These are phyloP conservation scores for Chlorella sp. DNA, from an alignment of 139 green algal species.

Conservation along the genomic window DNA sequence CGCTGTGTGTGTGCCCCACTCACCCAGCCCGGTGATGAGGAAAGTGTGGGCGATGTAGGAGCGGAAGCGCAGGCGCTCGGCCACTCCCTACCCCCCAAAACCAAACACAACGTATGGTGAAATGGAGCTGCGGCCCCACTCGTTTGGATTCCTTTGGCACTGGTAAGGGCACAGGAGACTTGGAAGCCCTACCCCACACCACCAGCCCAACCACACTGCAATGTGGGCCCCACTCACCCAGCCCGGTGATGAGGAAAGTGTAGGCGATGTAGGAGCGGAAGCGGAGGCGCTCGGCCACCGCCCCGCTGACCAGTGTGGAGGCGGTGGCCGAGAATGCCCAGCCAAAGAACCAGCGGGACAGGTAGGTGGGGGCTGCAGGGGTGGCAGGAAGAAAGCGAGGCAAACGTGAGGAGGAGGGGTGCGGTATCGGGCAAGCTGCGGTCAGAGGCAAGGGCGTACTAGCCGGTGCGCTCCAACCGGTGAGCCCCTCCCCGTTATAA, in stretches of 20 bases:
- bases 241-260: constrained; percentile 55
- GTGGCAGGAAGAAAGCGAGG: no score
- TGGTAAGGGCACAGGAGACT: no score
- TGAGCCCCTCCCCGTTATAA: no score
- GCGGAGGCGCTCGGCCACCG: constrained; percentile 47
- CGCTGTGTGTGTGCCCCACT: not conserved
- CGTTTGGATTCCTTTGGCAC: no score
- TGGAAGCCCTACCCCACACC: no score
- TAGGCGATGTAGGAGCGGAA: constrained; percentile 54
- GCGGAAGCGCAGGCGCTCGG: constrained; percentile 47
- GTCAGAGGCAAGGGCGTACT: no score
- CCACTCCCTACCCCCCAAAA: not conserved
- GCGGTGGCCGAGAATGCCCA: constrained; percentile 51
- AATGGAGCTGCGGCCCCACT: no score
- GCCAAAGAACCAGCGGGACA: constrained; percentile 46
- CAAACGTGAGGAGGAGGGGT: no score
- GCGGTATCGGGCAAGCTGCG: no score
- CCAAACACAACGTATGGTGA: no score
- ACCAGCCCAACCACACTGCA: not conserved
- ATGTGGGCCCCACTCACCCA: not conserved
- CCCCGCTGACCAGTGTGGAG: constrained; percentile 58
- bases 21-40: constrained; percentile 42
- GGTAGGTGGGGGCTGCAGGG: not conserved
- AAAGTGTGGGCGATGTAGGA: constrained; percentile 60
- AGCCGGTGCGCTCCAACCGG: no score